Evolutionary conservation across 129 eudicot species (phyloP).

Genomic region (Escallonia rubra): DNA sequence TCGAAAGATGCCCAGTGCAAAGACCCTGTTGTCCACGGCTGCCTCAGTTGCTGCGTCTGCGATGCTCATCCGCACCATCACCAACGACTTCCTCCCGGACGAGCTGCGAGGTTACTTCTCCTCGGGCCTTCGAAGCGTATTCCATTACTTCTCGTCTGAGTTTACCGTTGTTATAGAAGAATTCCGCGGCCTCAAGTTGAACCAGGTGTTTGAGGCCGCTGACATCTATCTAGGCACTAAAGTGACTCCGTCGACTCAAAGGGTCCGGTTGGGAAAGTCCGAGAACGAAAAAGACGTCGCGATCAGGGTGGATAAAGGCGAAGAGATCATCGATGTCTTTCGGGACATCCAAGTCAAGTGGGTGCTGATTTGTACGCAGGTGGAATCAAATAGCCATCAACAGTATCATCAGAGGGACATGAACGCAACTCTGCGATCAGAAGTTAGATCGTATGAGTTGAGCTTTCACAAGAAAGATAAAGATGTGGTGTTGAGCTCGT

Average conservation of each 20-base stretch:
- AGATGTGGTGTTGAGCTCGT: slow-evolving; percentile 26
- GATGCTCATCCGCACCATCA: slow-evolving; percentile 29
- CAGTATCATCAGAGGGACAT: neutral
- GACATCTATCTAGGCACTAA: slow-evolving; percentile 34
- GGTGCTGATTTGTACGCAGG: slow-evolving; percentile 10
- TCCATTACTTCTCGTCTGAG: slow-evolving; percentile 17
- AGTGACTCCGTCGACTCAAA: slow-evolving; percentile 20
- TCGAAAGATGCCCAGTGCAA: slow-evolving; percentile 1
- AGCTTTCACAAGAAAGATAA: slow-evolving; percentile 36
- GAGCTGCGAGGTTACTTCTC: slow-evolving; percentile 27
- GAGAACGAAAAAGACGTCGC: slow-evolving; percentile 25
- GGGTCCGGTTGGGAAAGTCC: slow-evolving; percentile 27
- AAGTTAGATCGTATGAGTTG: slow-evolving; percentile 27
- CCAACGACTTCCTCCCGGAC: slow-evolving; percentile 32
- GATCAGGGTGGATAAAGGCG: slow-evolving; percentile 22
- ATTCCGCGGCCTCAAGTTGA: slow-evolving; percentile 25
- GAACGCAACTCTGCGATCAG: slow-evolving; percentile 10
- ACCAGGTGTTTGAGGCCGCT: slow-evolving; percentile 32
- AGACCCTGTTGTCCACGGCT: slow-evolving; percentile 12
- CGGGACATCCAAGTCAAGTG: slow-evolving; percentile 34
- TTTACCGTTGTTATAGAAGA: slow-evolving; percentile 37
- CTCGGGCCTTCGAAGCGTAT: slow-evolving; percentile 24
- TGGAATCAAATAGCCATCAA: neutral
- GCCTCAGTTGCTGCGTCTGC: slow-evolving; percentile 54
- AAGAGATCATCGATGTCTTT: slow-evolving; percentile 31